These are phyloP conservation scores for Gremmenia infestans DNA, from an alignment of 2,329 filamentous ascomycete genomes.

Conservation along the genomic window DNA sequence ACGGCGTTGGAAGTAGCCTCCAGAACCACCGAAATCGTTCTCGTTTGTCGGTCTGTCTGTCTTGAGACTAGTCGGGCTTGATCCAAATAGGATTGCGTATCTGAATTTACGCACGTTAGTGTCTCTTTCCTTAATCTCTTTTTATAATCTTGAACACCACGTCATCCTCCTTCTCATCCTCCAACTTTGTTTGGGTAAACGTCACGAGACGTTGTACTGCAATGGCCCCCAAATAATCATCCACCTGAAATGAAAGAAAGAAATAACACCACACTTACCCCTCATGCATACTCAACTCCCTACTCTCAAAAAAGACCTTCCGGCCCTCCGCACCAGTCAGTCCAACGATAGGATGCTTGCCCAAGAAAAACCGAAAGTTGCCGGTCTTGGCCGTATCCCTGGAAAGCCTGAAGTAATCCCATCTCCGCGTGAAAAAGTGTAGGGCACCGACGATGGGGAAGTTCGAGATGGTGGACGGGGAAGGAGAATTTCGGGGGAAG, in stretches of 20 bases:
- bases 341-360: constrained; percentile 40
- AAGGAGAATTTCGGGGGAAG: constrained; percentile 20
- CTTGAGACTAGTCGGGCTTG: not conserved
- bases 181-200: no score
- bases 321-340: constrained; percentile 40
- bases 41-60: not conserved
- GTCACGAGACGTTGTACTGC: no score
- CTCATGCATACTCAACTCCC: constrained; percentile 38
- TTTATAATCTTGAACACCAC: no score
- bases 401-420: constrained; percentile 39
- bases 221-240: no score
- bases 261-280: constrained; percentile 31
- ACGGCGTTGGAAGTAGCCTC: constrained; percentile 5
- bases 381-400: constrained; percentile 32
- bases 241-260: constrained; percentile 1
- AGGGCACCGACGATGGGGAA: constrained; percentile 41
- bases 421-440: constrained; percentile 42
- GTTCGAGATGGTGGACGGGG: constrained; percentile 15
- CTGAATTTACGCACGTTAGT: not conserved
- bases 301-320: constrained; percentile 41
- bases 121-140: no score
- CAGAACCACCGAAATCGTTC: not conserved
- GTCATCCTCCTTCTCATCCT: no score
- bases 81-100: constrained; percentile 10
- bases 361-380: constrained; percentile 46